Evolutionary conservation across 805 yeast species (phyloP).

Genomic region (Candida peoriensis): DNA sequence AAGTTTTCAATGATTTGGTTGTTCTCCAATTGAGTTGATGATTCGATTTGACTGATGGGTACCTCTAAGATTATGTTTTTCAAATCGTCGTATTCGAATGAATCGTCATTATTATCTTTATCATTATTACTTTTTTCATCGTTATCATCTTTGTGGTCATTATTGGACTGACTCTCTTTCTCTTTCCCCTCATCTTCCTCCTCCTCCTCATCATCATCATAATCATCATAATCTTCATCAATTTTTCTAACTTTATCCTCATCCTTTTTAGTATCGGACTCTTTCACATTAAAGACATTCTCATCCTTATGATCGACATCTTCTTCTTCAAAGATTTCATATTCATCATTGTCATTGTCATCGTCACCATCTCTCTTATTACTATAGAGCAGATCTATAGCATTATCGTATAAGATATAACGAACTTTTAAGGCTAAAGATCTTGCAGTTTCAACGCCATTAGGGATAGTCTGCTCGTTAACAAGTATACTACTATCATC

Average conservation of each 20-base stretch:
- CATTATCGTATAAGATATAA: constrained; percentile 69
- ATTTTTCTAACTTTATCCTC: constrained; percentile 25
- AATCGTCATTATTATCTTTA: not conserved
- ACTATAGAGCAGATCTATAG: constrained; percentile 42
- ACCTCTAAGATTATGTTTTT: constrained; percentile 26
- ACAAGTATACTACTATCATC: constrained; percentile 9
- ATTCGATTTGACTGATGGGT: constrained; percentile 30
- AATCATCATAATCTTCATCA: constrained; percentile 32
- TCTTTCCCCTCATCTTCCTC: constrained; percentile 16
- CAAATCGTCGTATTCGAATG: constrained; percentile 15
- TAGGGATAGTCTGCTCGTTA: constrained; percentile 32
- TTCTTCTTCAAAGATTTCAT: constrained; percentile 20
- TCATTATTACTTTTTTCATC: constrained; percentile 8
- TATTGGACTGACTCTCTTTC: constrained; percentile 1
- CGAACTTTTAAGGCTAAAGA: constrained; percentile 60
- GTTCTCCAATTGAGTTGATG: constrained; percentile 27
- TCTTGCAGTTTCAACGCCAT: constrained; percentile 43
- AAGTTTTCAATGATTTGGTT: constrained; percentile 49
- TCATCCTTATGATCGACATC: too few species aligned
- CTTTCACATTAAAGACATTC: constrained; percentile 1
- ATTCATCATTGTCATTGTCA: constrained; percentile 12
- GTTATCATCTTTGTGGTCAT: constrained; percentile 17
- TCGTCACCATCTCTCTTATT: constrained; percentile 12
- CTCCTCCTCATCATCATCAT: constrained; percentile 23
- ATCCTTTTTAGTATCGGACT: not conserved